These are phyloP conservation scores for Cyathus striatus DNA, from an alignment of 768 basidiomycete species.

Conservation along the genomic window DNA sequence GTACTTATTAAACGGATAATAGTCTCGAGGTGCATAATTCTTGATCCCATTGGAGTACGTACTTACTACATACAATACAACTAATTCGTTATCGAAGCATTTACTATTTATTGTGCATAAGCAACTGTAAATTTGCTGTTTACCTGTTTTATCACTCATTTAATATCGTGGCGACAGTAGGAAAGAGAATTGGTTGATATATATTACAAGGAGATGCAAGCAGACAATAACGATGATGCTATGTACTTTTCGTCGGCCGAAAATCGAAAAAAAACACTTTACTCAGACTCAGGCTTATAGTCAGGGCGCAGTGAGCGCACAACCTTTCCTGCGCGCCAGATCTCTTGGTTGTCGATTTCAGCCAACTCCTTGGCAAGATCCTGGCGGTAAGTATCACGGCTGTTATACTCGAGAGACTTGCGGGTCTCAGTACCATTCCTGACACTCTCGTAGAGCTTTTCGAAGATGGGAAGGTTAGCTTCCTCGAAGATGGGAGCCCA, in stretches of 20 bases:
- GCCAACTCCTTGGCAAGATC: constrained; percentile 89
- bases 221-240: constrained; percentile 5
- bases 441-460: constrained; percentile 92
- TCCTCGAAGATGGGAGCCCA: constrained; percentile 98
- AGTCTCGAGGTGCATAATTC: too few relatives aligned
- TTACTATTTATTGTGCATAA: too few relatives aligned
- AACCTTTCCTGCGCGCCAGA: constrained; percentile 94
- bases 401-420: constrained; percentile 95
- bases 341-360: constrained; percentile 97
- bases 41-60: too few relatives aligned
- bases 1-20: too few relatives aligned
- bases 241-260: constrained; percentile 9
- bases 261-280: constrained; percentile 13
- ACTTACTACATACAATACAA: too few relatives aligned
- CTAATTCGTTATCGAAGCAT: too few relatives aligned
- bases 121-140: too few relatives aligned
- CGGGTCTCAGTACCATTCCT: constrained; percentile 95
- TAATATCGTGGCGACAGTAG: too few relatives aligned
- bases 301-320: constrained; percentile 88
- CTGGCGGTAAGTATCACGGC: constrained; percentile 85
- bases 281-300: constrained; percentile 62
- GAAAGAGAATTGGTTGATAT: too few relatives aligned
- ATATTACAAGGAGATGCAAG: too few relatives aligned
- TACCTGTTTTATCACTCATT: too few relatives aligned
- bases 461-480: constrained; percentile 92